A percentile compares a stretch with the other conserved stretches of the same genome.
Evolutionary conservation across 768 basidiomycete species (phyloP).

Genomic region (Kwoniella pini): DNA sequence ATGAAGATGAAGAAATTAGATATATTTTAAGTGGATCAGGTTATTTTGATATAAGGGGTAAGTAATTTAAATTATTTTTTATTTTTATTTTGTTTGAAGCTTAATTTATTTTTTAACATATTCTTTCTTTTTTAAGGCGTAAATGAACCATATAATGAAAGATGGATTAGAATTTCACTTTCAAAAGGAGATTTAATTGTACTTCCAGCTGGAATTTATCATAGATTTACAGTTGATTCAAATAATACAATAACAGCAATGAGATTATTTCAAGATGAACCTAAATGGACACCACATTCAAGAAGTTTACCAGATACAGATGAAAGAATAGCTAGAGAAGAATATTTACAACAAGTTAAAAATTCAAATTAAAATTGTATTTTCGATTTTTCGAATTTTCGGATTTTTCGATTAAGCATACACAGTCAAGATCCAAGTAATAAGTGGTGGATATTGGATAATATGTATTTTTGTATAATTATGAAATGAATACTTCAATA

Average conservation of each 20-base stretch:
- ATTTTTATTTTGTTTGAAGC: no score
- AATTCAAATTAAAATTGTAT: not conserved
- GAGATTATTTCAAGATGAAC: conserved; percentile 88
- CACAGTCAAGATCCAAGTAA: no score
- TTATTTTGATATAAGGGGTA: conserved; percentile 88
- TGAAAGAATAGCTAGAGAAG: conserved; percentile 29
- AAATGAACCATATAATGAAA: conserved; percentile 35
- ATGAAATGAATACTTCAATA: no score
- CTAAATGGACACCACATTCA: conserved; percentile 82
- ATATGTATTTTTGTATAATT: no score
- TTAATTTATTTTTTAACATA: no score
- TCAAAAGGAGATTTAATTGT: conserved; percentile 79
- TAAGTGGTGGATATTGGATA: no score
- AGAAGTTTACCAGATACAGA: conserved; percentile 59
- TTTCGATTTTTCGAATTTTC: no score
- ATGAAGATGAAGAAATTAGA: conserved; percentile 94
- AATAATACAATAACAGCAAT: conserved; percentile 71
- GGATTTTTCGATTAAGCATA: no score
- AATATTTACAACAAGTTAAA: conserved; percentile 37
- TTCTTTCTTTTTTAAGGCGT: no score
- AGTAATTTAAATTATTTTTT: no score
- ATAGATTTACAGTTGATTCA: conserved; percentile 87
- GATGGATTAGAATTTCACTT: conserved; percentile 79
- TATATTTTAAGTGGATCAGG: conserved; percentile 84
- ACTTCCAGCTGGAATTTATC: conserved; percentile 84